Evolutionary conservation across 495 filamentous ascomycete species (phyloP), one percentile per base, ranked within the genome.

Genomic region (Penicillium bialowiezense): DNA sequence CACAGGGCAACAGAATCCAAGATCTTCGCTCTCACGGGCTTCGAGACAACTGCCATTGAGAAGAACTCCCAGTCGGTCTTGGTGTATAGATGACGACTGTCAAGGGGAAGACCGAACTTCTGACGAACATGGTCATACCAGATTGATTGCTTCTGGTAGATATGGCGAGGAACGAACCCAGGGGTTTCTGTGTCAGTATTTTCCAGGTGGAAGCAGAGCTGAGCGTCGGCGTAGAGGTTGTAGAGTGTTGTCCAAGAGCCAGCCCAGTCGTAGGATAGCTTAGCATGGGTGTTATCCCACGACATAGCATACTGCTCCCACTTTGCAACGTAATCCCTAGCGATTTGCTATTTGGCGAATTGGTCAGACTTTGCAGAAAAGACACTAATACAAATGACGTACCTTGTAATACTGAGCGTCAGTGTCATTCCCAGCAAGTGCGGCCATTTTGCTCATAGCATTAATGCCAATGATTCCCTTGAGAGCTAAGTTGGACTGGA

Each of bases 1-100:
- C 91, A 97, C 41, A 69, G 74, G 1, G 88, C 90, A 41, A 95
- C 81, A 26, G 80, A 80, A n/a, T 84, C 75, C 29, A 96, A 70
- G 50, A 96, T 90, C 68, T 88, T 80, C 12, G 76, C 70, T 31
- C 88, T 80, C 7, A 86, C 84, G 42, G 74, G 61, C 52, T 80
- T 74, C 36, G 77, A 79, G 12, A 88, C 79, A 7, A 96, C 83
- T 2, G 91, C 87, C 46, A 91, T 90, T 1, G 85, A 84, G 61
- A 91, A 96, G 68, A 96, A 88, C 59, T 95, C 86, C 91, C 91
- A 96, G 68, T 96, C 91, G 28, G 83, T 86, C 69, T 97, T 97
- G 17, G 91, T 90, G 63, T 91, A 95, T 5, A 88, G 63, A 63
- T 95, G 88, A n/a, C 91, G 78, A 52, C 82, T 88, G 65, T 97